Base-by-base conservation (phyloP, 2,329 filamentous ascomycete genomes). In the Pseudogymnoascus sp. region DNA sequence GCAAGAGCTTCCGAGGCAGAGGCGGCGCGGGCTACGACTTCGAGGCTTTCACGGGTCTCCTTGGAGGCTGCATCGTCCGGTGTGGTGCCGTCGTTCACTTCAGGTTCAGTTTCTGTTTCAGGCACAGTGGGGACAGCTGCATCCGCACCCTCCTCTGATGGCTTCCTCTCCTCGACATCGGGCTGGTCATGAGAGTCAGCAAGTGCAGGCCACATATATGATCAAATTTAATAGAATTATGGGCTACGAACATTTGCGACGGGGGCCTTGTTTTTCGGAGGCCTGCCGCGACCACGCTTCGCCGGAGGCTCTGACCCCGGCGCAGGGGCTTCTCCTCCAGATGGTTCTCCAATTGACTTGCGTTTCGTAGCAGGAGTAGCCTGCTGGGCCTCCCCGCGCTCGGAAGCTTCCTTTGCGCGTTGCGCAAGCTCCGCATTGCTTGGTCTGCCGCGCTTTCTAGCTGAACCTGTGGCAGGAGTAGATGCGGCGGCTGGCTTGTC, bases 391-490 rank as follows among this genome's bases (percentile, higher is more conserved):
- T 35, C 55, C 10, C 35, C 30, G 9, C 18, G 55, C 55, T 57
- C 55, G 5, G 39, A 59, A 28, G 59, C 45, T 23, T 48, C 59
- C 28, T 58, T 45, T 37, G 35, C 39, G 15, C 61, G 45, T 23
- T 33, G 28, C 13, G 59, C 61, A n/a, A 62, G 37, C 21, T 61
- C 61, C 5, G 52, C 61, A 30, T 62, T 62, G 34, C 38, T 38
- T 52, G 61, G 61, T 26, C 61, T 23, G 12, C 61, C 61, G n/a
- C 61, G 59, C 33, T 62, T 62, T 38, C 45, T 59, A 26, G 15
- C 39, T 7, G 41, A 28, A 26, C 35, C 41, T 3, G 23, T 28
- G 18, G 48, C n/a, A 3, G 59, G 21, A 6, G 61, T 34, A n/a
- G 30, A 21, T 39, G 23, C 26, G 35, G 9, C 12, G 35, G 9